These are phyloP conservation scores for Dipodascopsis tothii DNA, from an alignment of 805 yeast genomes.

Conservation along the genomic window DNA sequence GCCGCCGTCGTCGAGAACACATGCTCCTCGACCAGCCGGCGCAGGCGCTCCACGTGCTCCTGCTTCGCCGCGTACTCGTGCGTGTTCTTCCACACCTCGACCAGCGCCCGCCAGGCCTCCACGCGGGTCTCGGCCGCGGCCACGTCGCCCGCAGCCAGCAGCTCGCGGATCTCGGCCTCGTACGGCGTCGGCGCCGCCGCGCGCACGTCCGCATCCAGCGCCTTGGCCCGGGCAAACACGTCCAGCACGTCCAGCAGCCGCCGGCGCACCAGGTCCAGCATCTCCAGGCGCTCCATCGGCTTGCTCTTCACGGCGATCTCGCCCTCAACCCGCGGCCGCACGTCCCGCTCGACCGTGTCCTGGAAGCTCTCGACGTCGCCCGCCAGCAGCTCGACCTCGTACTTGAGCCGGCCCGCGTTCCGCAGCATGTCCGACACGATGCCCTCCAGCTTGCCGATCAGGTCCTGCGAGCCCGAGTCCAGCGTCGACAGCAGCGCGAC, in stretches of 20 bases:
- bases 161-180: constrained; percentile 8
- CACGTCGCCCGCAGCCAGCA: constrained; percentile 11
- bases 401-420: constrained; percentile 14
- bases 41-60: constrained; percentile 12
- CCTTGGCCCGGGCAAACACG: constrained; percentile 12
- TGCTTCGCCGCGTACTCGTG: constrained; percentile 13
- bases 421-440: constrained; percentile 20
- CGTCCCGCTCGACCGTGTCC: constrained; percentile 3
- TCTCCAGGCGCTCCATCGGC: constrained; percentile 20
- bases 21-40: constrained; percentile 13
- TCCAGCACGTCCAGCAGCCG: constrained; percentile 16
- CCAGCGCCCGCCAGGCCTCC: constrained; percentile 6
- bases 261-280: constrained; percentile 18
- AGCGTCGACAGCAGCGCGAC: constrained; percentile 16
- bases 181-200: constrained; percentile 4
- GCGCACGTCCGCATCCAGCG: constrained; percentile 11
- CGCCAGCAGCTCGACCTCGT: constrained; percentile 20
- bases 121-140: constrained; percentile 13
- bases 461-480: constrained; percentile 20
- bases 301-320: constrained; percentile 13
- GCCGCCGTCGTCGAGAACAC: constrained; percentile 3
- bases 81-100: constrained; percentile 19
- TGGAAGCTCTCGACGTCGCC: constrained; percentile 19
- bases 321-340: constrained; percentile 12
- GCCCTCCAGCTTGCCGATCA: constrained; percentile 13